Evolutionary conservation across 2,329 filamentous ascomycete genomes (phyloP), one percentile per base, ranked within the genome.

Genomic region (Cordyceps farinosa): DNA sequence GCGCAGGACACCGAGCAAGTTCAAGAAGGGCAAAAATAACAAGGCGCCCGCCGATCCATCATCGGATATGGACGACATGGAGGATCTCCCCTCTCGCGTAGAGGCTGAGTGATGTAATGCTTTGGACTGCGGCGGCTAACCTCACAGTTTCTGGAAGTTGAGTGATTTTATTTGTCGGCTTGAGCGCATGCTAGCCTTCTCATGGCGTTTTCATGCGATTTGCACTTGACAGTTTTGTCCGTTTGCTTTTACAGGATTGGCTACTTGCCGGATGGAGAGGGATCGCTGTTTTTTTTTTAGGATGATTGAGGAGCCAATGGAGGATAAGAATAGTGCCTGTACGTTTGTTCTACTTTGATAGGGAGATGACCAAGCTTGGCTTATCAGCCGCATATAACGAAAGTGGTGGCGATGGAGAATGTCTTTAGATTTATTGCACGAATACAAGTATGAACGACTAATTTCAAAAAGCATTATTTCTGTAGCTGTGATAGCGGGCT

Each of bases 41-140:
- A 54, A 58, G 13, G 64, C 65, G n/a, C 47, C 48, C 53, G 63
- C 64, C 29, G 67, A 70, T 13, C 69, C 67, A 15, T 74, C 70
- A 5, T 76, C 75, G 44, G 71, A 71, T 15, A 78, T 79, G 75
- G 77, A 79, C 40, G 77, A 79, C 50, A 78, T 79, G 78, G 77
- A 79, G 60, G 78, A 79, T 63, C 67, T 79, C 47, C 77, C 77
- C 3, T 47, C 60, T 34, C 60, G 52, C 17, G 42, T 62, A 7
- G 52, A 29, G 11, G 58, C 50, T 40, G 45, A 55, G 32, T 17
- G 32, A 44, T 32, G 32, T 8, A 27, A 30, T 17, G 27, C 0
- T 15, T 5, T 55, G 32, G 52, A 32, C 11, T 6, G 13, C 22
- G 36, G 11, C 15, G 55, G 29, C 40, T 47, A 48, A 59, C 17